These are phyloP conservation scores for Oxalis stricta DNA, from an alignment of 441 rosid genomes.

Conservation along the genomic window DNA sequence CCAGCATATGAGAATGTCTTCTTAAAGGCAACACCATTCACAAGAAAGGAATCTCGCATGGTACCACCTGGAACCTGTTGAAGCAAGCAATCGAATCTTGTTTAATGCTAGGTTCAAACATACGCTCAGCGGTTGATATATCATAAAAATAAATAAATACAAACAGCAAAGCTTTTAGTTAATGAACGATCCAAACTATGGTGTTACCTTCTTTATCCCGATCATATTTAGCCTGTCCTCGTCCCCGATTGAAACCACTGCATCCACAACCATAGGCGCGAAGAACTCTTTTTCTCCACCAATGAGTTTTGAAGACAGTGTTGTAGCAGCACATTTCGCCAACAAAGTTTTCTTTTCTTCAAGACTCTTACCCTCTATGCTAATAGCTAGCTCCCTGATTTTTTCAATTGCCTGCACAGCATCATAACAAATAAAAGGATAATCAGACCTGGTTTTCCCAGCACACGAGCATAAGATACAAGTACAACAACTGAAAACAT, in stretches of 20 bases:
- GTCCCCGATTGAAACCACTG: slow-evolving; percentile 73
- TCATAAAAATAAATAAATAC: not conserved
- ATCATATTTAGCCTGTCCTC: slow-evolving; percentile 80
- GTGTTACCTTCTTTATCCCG: slow-evolving; percentile 80
- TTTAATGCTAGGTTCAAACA: not conserved
- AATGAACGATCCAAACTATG: not conserved
- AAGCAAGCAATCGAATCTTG: not conserved
- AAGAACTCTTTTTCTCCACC: slow-evolving; percentile 97
- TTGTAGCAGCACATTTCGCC: slow-evolving; percentile 92
- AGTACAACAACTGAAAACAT: not conserved
- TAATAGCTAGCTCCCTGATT: slow-evolving; percentile 66
- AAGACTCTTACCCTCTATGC: slow-evolving; percentile 85
- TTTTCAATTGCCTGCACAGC: slow-evolving; percentile 61
- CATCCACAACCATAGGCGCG: slow-evolving; percentile 87
- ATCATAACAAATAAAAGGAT: not conserved
- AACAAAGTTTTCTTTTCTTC: slow-evolving; percentile 86
- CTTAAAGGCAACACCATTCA: slow-evolving; percentile 95
- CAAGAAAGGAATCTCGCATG: slow-evolving; percentile 94
- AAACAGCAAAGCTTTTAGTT: not conserved
- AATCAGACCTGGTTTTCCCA: not conserved
- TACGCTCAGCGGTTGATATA: not conserved
- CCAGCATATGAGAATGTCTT: slow-evolving; percentile 99
- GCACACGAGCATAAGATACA: not conserved
- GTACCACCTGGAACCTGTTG: slow-evolving; percentile 91
- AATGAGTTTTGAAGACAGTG: slow-evolving; percentile 89